Percentiles rank a stretch among this genome's conserved stretches.
phyloP scores from a whole-genome alignment of 768 basidiomycete genomes.

The Phlegmacium glaucopus region DNA sequence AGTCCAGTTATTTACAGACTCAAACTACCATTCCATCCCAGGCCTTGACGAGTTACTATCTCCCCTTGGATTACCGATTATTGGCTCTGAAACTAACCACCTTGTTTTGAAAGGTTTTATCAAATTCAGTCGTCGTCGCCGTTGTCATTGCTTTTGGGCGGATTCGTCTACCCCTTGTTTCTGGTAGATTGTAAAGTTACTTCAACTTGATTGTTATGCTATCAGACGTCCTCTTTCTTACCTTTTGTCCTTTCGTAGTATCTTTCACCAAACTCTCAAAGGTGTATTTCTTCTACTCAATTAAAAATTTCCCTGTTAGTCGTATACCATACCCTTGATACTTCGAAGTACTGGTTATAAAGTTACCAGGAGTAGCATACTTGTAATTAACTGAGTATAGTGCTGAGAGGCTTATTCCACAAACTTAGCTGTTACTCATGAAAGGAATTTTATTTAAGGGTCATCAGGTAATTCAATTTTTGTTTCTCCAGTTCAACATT shows the following conservation, averaged over 20 bases:
- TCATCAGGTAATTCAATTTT: constrained; percentile 11
- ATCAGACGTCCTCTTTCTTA: constrained; percentile 5
- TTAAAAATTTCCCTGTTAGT: neutral
- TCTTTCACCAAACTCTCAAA: constrained; percentile 8
- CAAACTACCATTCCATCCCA: constrained; percentile 15
- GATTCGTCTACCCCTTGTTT: constrained; percentile 12
- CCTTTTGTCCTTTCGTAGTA: constrained; percentile 7
- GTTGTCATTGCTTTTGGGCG: constrained; percentile 14
- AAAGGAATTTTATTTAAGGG: constrained; percentile 9
- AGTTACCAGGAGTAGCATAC: constrained; percentile 45
- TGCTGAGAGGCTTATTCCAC: constrained; percentile 45
- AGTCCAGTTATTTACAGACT: no score
- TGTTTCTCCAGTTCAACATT: neutral
- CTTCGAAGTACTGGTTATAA: neutral
- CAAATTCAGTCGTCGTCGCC: constrained; percentile 18
- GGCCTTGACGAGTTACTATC: constrained; percentile 42
- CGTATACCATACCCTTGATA: neutral
- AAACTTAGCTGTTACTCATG: constrained; percentile 27
- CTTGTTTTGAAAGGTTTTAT: constrained; percentile 14
- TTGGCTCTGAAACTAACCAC: constrained; percentile 27
- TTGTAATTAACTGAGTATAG: constrained; percentile 37
- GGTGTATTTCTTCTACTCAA: constrained; percentile 8
- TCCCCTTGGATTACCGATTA: constrained; percentile 42
- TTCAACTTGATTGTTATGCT: constrained; percentile 12
- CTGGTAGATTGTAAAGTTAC: constrained; percentile 13